A percentile compares a stretch with the other conserved stretches of the same genome.
Evolutionary conservation across 495 filamentous ascomycete genomes (phyloP).

Genomic region (Podospora pseudocomata): DNA sequence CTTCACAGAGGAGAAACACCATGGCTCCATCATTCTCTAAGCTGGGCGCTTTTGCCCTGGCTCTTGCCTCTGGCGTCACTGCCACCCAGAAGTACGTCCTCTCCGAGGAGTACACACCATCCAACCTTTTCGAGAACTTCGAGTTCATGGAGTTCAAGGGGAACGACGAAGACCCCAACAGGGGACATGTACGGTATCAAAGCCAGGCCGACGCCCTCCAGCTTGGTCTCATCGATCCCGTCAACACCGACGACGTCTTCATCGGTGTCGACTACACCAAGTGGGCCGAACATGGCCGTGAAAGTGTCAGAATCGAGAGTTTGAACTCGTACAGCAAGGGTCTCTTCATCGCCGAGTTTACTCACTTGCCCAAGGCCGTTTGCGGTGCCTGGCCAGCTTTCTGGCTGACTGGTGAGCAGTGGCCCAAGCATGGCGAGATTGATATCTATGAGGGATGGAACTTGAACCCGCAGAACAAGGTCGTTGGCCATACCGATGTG

Average conservation of each 20-base stretch:
- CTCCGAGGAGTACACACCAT: conserved; percentile 42
- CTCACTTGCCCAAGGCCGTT: conserved; percentile 61
- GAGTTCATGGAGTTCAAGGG: conserved; percentile 39
- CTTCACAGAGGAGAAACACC: conserved; percentile 14
- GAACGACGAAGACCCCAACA: conserved; percentile 52
- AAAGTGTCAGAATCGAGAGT: conserved; percentile 65
- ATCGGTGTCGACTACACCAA: conserved; percentile 45
- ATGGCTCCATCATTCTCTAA: conserved; percentile 46
- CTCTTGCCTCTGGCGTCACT: conserved; percentile 30
- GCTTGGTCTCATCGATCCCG: conserved; percentile 52
- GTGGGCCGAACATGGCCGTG: conserved; percentile 48
- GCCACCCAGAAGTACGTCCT: conserved; percentile 39
- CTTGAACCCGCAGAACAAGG: conserved; percentile 55
- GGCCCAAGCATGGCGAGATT: conserved; percentile 79
- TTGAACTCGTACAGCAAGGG: conserved; percentile 62
- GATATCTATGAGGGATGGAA: conserved; percentile 90
- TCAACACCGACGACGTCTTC: conserved; percentile 41
- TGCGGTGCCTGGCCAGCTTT: conserved; percentile 62
- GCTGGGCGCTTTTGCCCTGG: conserved; percentile 40
- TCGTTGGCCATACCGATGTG: conserved; percentile 70
- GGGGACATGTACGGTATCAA: conserved; percentile 64
- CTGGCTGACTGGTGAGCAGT: conserved; percentile 72
- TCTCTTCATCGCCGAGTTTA: conserved; percentile 66
- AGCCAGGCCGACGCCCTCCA: conserved; percentile 48
- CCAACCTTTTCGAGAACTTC: conserved; percentile 54